These are phyloP conservation scores for Ammopiptanthus mongolicus DNA, from an alignment of 306 rosid genomes.

Conservation along the genomic window DNA sequence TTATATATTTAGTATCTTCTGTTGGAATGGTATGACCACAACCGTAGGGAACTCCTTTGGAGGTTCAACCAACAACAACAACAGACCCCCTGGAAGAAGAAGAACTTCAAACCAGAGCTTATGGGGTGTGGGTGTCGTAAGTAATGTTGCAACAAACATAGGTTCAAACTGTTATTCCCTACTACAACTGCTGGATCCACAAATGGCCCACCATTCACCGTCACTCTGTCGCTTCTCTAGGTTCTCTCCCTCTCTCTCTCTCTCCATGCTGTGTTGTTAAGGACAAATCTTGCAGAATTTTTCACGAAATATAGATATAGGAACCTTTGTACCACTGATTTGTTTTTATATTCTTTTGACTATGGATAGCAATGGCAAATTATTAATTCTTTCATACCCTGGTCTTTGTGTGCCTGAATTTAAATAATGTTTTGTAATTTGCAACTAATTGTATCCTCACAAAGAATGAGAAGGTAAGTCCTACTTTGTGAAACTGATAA, in stretches of 20 bases:
- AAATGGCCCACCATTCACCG: conserved; percentile 79
- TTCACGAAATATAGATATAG: not conserved
- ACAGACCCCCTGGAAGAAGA: not conserved
- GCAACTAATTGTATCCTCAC: not conserved
- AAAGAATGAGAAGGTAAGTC: not conserved
- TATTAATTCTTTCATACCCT: not conserved
- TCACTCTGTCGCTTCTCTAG: conserved; percentile 77
- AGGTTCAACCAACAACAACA: conserved; percentile 9
- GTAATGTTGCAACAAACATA: conserved; percentile 88
- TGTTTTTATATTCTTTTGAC: not conserved
- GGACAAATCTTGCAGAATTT: not conserved
- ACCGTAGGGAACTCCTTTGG: conserved; percentile 86
- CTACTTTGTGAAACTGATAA: not conserved
- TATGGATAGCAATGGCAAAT: not conserved
- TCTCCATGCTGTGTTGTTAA: not conserved
- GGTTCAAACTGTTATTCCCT: conserved; percentile 77
- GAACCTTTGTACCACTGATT: not conserved
- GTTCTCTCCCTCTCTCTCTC: conserved; percentile 4
- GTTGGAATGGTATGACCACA: conserved; percentile 69
- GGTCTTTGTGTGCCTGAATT: not conserved
- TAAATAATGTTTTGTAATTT: conserved; percentile 2
- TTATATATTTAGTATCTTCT: too few species aligned
- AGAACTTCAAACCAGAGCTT: conserved; percentile 46
- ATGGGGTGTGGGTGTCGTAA: conserved; percentile 90
- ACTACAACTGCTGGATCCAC: conserved; percentile 72